phyloP scores from a whole-genome alignment of 2,329 filamentous ascomycete species.

The Ophiosphaerella korrae region DNA sequence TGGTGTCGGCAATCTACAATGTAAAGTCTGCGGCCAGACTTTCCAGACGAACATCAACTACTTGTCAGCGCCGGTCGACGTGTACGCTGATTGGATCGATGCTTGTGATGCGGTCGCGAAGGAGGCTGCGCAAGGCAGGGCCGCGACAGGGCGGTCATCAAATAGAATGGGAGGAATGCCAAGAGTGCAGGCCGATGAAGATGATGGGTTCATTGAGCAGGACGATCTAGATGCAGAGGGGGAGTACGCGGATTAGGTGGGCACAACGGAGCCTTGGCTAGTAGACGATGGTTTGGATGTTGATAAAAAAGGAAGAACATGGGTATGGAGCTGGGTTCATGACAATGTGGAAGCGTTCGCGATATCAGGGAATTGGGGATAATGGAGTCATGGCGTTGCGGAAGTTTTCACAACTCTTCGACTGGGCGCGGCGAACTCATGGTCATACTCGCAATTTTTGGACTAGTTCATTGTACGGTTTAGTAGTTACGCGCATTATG shows the following conservation, averaged over 20 bases:
- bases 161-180: conserved; percentile 33
- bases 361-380: conserved; percentile 17
- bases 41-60: conserved; percentile 95
- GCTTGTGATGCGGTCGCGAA: conserved; percentile 79
- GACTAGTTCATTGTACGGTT: too few species aligned
- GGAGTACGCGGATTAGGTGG: conserved; percentile 37
- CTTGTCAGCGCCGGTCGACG: conserved; percentile 87
- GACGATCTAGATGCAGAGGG: conserved; percentile 48
- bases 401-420: neutral
- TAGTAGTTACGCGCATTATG: neutral
- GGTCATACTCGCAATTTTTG: conserved; percentile 2
- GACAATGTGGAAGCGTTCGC: neutral
- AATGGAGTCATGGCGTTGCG: conserved; percentile 3
- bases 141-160: conserved; percentile 29
- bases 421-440: neutral
- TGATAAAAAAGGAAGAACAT: neutral
- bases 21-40: conserved; percentile 90
- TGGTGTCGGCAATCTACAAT: conserved; percentile 81
- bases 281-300: too few species aligned
- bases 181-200: conserved; percentile 36
- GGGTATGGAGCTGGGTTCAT: neutral
- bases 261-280: neutral
- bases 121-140: conserved; percentile 55
- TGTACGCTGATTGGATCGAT: conserved; percentile 98
- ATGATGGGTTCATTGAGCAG: conserved; percentile 46